These are phyloP conservation scores for Arabis hirsuta DNA, from an alignment of 345 rosid genomes.

Conservation along the genomic window DNA sequence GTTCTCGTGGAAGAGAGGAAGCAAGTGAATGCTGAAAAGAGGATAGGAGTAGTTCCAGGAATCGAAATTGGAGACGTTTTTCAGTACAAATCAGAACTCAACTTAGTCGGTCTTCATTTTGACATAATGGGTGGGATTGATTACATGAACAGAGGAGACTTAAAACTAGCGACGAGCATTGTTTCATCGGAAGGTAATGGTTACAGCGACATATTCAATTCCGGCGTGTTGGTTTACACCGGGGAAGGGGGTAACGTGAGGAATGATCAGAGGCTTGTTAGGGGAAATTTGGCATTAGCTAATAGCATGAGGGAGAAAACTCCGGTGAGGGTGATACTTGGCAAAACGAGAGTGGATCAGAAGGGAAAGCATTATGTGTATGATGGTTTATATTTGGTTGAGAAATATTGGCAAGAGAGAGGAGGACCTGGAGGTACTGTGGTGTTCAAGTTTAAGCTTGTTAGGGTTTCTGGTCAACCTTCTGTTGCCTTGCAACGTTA, in stretches of 20 bases:
- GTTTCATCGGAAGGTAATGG: constrained; percentile 76
- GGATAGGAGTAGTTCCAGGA: constrained; percentile 81
- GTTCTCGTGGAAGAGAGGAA: constrained; percentile 15
- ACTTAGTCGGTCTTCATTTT: constrained; percentile 77
- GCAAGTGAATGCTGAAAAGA: constrained; percentile 47
- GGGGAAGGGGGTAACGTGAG: constrained; percentile 78
- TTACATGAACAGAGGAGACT: constrained; percentile 50
- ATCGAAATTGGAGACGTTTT: constrained; percentile 83
- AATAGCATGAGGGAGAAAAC: constrained; percentile 54
- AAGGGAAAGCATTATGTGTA: constrained; percentile 64
- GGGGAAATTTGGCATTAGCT: constrained; percentile 74
- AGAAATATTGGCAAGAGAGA: constrained; percentile 54
- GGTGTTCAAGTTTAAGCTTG: constrained; percentile 67
- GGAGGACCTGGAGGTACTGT: constrained; percentile 67
- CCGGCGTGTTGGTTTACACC: constrained; percentile 65
- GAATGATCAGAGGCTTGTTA: constrained; percentile 77
- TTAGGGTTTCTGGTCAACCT: constrained; percentile 63
- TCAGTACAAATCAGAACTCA: constrained; percentile 72
- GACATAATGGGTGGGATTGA: constrained; percentile 75
- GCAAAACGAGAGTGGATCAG: constrained; percentile 30
- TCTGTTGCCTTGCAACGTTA: not conserved
- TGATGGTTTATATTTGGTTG: constrained; percentile 76
- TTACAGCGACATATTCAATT: constrained; percentile 52
- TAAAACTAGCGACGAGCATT: constrained; percentile 66
- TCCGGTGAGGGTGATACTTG: constrained; percentile 83